phyloP scores from a whole-genome alignment of 352 stramenopile species.

The Phytophthora foliorum region DNA sequence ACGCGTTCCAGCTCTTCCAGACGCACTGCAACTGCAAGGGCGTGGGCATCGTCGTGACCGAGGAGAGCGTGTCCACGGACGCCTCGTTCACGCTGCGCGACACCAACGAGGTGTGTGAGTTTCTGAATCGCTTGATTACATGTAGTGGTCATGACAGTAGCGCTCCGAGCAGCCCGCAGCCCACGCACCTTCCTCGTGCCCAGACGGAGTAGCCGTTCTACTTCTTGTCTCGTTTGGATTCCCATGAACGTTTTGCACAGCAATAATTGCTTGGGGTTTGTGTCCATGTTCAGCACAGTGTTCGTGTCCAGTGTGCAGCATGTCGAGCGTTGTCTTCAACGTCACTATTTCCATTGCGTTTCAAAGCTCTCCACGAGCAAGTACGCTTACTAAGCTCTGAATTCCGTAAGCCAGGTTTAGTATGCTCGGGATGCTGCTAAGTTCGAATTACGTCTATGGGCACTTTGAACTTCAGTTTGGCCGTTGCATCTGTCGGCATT shows the following conservation, averaged over 20 bases:
- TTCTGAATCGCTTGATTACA: conserved; percentile 75
- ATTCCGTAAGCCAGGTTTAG: not conserved
- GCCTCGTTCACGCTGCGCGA: conserved; percentile 85
- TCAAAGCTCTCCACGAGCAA: conserved; percentile 13
- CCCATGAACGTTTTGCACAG: conserved; percentile 16
- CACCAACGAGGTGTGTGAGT: conserved; percentile 76
- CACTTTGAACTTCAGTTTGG: conserved; percentile 32
- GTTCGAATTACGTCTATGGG: not conserved
- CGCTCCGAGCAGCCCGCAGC: conserved; percentile 28
- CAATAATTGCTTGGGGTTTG: not conserved
- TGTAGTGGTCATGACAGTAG: conserved; percentile 39
- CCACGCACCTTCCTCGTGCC: conserved; percentile 11
- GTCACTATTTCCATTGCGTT: conserved; percentile 27
- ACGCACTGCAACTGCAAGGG: conserved; percentile 61
- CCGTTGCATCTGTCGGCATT: conserved; percentile 17
- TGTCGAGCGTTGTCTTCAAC: conserved; percentile 16
- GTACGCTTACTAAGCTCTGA: not conserved
- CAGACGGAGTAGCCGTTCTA: conserved; percentile 15
- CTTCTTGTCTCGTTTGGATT: conserved; percentile 2
- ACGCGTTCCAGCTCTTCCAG: conserved; percentile 83
- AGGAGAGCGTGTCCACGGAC: conserved; percentile 72
- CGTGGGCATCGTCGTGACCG: conserved; percentile 87
- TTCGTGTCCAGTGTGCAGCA: not conserved
- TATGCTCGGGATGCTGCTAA: not conserved
- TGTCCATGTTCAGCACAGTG: not conserved